Base-by-base conservation (phyloP, 1,284 basidiomycete species). In the Polyporus tsugae region DNA sequence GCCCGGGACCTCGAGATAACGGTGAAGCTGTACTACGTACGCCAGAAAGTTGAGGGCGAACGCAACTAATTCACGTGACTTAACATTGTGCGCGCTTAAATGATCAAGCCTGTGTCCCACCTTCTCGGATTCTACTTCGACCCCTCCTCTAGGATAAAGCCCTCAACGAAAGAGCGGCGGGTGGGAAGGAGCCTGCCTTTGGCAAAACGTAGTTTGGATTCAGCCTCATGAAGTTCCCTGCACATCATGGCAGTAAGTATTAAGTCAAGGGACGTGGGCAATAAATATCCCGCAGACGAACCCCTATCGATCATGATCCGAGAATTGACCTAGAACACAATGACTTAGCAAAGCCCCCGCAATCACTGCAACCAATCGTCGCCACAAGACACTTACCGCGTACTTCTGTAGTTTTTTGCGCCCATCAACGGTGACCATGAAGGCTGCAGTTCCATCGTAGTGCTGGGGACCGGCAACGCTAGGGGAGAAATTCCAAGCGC, bases 221-320 rank as follows among this genome's bases (percentile, higher is more conserved):
- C 62, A 85, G 75, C 39, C 83, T 78, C 41, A 81, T 80, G 80
- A 88, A 89, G 11, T 83, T 84, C 4, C 78, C 82, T 81, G 17
- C 11, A 17, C 15, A 39, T 17, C 4, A 17, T 6, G 9, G 6
- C 22, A 36, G 6, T 38, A 25, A 13, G 4, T 2, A 22, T 13
- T 42, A 11, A 17, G n/a, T 39, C 39, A 44, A 42, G 63, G 67
- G 70, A 83, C 83, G 79, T 72, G 84, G 76, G 70, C 7, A 19
- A 22, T 58, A n/a, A 7, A 4, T 5, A n/a, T 11, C 42, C 13
- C 17, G 6, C 25, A 22, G 33, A 53, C 65, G 68, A 70, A 83
- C 84, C 80, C 72, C 85, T 77, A 71, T 89, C 87, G 53, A 89
- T 77, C 85, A 89, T 88, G 57, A 88, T 82, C 19, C 87, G 72